Evolutionary conservation across 768 basidiomycete genomes (phyloP).

Genomic region (Panaeolus cyanescens): DNA sequence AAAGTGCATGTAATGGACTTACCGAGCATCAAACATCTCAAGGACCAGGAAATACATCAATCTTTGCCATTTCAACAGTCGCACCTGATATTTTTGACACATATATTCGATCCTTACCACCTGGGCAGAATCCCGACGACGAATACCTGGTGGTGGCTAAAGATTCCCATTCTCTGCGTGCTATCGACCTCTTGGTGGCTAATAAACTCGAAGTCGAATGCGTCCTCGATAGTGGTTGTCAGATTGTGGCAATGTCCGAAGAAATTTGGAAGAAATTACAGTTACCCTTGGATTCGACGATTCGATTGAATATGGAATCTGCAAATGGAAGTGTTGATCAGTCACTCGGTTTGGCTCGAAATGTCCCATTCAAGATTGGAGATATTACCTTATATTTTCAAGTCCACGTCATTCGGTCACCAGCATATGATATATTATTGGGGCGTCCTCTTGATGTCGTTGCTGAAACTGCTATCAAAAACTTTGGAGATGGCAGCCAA

Average conservation of each 20-base stretch:
- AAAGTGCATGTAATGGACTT: background rate
- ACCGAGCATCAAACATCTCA: background rate
- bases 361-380: conserved; percentile 25
- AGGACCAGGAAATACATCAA: no score
- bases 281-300: conserved; percentile 20
- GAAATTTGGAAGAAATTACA: conserved; percentile 15
- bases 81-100: background rate
- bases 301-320: conserved; percentile 12
- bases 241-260: conserved; percentile 28
- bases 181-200: conserved; percentile 16
- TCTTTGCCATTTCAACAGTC: background rate
- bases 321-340: background rate
- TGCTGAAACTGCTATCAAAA: conserved; percentile 17
- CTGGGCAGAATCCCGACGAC: conserved; percentile 2
- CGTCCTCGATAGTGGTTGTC: conserved; percentile 26
- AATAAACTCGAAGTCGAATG: conserved; percentile 9
- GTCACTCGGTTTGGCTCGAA: conserved; percentile 5
- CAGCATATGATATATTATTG: conserved; percentile 27
- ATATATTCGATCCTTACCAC: conserved; percentile 3
- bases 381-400: conserved; percentile 24
- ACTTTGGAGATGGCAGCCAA: conserved; percentile 17
- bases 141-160: background rate
- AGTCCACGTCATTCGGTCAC: conserved; percentile 25
- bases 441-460: conserved; percentile 31
- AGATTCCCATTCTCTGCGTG: conserved; percentile 18